Base-by-base conservation (phyloP, 2,329 filamentous ascomycete genomes). In the Lachnellula hyalina region DNA sequence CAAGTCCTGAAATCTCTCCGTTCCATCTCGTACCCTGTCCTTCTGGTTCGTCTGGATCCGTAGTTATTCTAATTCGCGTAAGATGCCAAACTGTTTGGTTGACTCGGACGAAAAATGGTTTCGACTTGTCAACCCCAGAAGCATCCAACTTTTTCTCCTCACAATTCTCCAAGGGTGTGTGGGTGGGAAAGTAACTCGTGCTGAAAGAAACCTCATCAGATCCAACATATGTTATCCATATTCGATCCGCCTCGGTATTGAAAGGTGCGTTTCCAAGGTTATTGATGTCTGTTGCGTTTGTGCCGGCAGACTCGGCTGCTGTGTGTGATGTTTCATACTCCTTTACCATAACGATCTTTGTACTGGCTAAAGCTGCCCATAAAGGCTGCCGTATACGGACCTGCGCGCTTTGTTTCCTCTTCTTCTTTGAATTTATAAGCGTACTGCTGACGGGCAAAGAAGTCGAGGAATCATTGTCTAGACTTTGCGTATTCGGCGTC, bases 281-380 rank as follows among this genome's bases (percentile, higher is more conserved):
- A 73, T 90, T 85, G 68, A 87, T 84, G 67, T 90, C 86, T 67
- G 85, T 89, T 64, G 85, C 84, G 68, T 89, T 86, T 62, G 87
- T 85, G 66, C 86, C 86, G 34, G 82, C 83, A 49, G 85, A 86
- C 72, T 91, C 88, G 53, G 83, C 82, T 57, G 86, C 81, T 55
- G 86, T 84, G 69, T 89, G 85, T 62, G 89, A 93, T 69, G 95
- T 82, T 73, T 91, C 87, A 65, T 90, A 89, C 72, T 91, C 92
- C 75, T 96, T 94, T 68, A 95, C 86, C 74, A 96, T 90, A 65
- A 94, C 93, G 70, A 96, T 92, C 78, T 96, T 96, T 68, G 92
- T 96, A 74, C 90, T 96, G 50, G 92, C 92, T 64, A 96, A 82
- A 47, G 92, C 92, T 61, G 92, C 90, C 92, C 92, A 96, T 61